Percentiles rank a stretch among this genome's conserved stretches.
Conservation (phyloP, 2,329 filamentous ascomycete genomes). For the Torrubiellomyces zombiae region DNA sequence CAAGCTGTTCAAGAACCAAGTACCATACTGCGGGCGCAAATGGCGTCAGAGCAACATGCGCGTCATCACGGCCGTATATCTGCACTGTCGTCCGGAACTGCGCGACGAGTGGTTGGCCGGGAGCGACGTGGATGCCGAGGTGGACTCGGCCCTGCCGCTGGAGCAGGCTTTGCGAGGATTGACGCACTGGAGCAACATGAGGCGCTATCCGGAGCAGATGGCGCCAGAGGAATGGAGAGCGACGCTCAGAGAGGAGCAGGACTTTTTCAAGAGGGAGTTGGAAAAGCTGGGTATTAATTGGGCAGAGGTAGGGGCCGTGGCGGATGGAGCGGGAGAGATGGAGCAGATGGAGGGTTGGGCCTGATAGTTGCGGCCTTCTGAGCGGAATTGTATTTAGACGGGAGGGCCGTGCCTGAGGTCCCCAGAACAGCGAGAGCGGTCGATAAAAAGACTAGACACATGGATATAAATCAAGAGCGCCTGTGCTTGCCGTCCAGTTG, state of each 20-base stretch:
- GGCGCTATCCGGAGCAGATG: slow-evolving; percentile 67
- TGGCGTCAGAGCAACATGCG: slow-evolving; percentile 98
- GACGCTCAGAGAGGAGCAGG: slow-evolving; percentile 53
- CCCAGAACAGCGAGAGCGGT: too few species aligned
- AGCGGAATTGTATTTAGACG: too few species aligned
- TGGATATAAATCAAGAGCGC: too few species aligned
- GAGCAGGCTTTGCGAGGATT: slow-evolving; percentile 80
- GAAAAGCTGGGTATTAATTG: slow-evolving; percentile 49
- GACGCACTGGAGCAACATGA: slow-evolving; percentile 88
- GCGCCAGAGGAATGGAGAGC: slow-evolving; percentile 36
- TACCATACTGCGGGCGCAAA: slow-evolving; percentile 93
- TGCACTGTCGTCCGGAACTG: slow-evolving; percentile 83
- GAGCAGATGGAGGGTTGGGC: slow-evolving; percentile 17
- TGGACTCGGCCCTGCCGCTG: slow-evolving; percentile 79
- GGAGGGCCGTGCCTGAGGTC: too few species aligned
- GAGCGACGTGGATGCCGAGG: slow-evolving; percentile 80
- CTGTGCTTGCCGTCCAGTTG: too few species aligned
- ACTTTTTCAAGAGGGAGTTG: slow-evolving; percentile 65
- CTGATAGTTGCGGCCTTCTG: slow-evolving; percentile 2
- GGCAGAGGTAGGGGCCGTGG: slow-evolving; percentile 23
- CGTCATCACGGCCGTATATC: slow-evolving; percentile 90
- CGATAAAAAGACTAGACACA: too few species aligned
- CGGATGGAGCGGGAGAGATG: slow-evolving; percentile 16
- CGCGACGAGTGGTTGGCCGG: slow-evolving; percentile 91
- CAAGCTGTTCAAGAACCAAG: slow-evolving; percentile 96